A percentile compares a stretch with the other conserved stretches of the same genome.
phyloP scores from a whole-genome alignment of 768 basidiomycete species.

The Epithele typhae region DNA sequence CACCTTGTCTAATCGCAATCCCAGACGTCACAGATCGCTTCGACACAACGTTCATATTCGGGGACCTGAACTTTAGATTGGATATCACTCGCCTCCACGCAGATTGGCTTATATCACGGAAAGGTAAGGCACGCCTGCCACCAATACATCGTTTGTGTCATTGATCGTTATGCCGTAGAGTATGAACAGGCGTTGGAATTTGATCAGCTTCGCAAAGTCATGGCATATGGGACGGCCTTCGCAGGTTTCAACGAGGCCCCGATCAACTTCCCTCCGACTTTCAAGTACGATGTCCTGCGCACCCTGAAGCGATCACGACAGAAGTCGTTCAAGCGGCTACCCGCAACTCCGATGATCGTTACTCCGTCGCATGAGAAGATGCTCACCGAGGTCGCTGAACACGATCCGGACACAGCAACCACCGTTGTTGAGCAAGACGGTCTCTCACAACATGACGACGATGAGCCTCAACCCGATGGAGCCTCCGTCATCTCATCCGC shows the following conservation, averaged over 20 bases:
- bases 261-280: slow-evolving; percentile 89
- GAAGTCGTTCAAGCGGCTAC: slow-evolving; percentile 9
- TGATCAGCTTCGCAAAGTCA: slow-evolving; percentile 80
- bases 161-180: slow-evolving; percentile 40
- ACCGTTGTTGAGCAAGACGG: slow-evolving; percentile 2
- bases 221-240: slow-evolving; percentile 66
- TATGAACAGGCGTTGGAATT: slow-evolving; percentile 85
- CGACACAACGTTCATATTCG: slow-evolving; percentile 85
- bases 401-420: slow-evolving; percentile 15
- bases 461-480: slow-evolving; percentile 41
- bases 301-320: slow-evolving; percentile 39
- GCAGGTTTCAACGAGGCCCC: slow-evolving; percentile 74
- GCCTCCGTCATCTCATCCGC: slow-evolving; percentile 52
- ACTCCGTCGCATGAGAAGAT: slow-evolving; percentile 19
- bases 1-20: too few relatives aligned
- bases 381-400: slow-evolving; percentile 37
- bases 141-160: background rate
- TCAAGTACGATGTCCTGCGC: slow-evolving; percentile 83
- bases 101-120: slow-evolving; percentile 86
- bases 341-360: background rate
- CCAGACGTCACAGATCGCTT: slow-evolving; percentile 83
- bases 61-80: slow-evolving; percentile 89
- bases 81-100: slow-evolving; percentile 89
- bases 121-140: slow-evolving; percentile 44
- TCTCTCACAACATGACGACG: slow-evolving; percentile 30